Percentiles rank a stretch among this genome's conserved stretches.
Conservation (phyloP, 2,329 filamentous ascomycete species). For the Fusarium armeniacum region DNA sequence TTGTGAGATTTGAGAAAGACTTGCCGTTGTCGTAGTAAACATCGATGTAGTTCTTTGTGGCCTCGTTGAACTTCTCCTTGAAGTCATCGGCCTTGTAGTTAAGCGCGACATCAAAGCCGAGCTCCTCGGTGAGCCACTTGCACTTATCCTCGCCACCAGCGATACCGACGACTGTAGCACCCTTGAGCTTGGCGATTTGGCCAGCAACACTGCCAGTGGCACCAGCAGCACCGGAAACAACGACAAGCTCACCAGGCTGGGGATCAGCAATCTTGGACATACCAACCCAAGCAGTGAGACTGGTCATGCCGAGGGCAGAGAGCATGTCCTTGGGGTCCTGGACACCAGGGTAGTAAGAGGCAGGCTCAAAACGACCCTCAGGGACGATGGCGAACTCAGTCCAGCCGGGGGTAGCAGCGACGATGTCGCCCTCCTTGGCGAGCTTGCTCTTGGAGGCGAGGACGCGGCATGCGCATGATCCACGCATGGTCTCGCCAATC, state of each 20-base stretch:
- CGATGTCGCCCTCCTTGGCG: slow-evolving; percentile 70
- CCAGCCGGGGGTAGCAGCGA: slow-evolving; percentile 72
- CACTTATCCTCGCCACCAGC: slow-evolving; percentile 78
- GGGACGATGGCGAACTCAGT: slow-evolving; percentile 72
- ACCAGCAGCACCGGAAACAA: slow-evolving; percentile 82
- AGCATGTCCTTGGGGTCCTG: slow-evolving; percentile 69
- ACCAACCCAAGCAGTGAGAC: slow-evolving; percentile 82
- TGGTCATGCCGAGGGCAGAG: slow-evolving; percentile 74
- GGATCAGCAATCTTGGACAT: slow-evolving; percentile 77
- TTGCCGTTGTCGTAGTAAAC: slow-evolving; percentile 78
- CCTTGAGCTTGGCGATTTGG: slow-evolving; percentile 83
- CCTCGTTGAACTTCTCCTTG: slow-evolving; percentile 69
- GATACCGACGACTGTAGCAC: slow-evolving; percentile 72
- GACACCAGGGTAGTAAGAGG: slow-evolving; percentile 58
- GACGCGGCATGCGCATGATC: slow-evolving; percentile 71
- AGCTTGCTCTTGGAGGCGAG: slow-evolving; percentile 70
- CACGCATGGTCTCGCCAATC: slow-evolving; percentile 78
- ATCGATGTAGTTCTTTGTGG: slow-evolving; percentile 72
- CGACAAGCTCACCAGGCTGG: slow-evolving; percentile 78
- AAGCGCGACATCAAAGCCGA: slow-evolving; percentile 76
- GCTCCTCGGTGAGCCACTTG: slow-evolving; percentile 71
- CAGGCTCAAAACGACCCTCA: slow-evolving; percentile 64
- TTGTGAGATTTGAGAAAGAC: not conserved
- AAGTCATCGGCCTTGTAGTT: slow-evolving; percentile 79
- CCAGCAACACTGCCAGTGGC: slow-evolving; percentile 82